Evolutionary conservation across 2,329 filamentous ascomycete species (phyloP), one percentile per base, ranked within the genome.

Genomic region (Cryphonectria nitschkei): DNA sequence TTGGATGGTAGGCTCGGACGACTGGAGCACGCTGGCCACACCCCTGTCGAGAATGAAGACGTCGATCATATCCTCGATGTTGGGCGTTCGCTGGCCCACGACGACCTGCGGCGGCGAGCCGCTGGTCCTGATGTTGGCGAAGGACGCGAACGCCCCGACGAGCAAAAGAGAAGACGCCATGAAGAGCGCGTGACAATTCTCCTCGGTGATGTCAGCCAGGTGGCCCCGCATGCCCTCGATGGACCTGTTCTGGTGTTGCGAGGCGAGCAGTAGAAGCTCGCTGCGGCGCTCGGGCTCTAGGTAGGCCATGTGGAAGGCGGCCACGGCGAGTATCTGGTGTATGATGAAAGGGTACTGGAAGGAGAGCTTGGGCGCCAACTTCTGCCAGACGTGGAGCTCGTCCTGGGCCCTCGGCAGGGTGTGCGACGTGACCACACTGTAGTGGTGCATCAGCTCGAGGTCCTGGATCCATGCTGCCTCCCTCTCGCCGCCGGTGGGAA

Each of bases 401-500:
- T 78, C 74, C 39, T 72, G 67, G 9, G 77, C 76, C 7, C 79
- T 74, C 0, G 80, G 80, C 9, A 81, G 70, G 1, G 79, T 79
- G 8, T 75, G 68, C 63, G 74, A 79, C 0, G 79, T 71, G 19
- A 58, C 58, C 2, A 73, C 73, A 22, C 46, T 68, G 56, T 74
- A 80, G 58, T 81, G 79, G 46, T 80, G 77, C 61, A 79, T 79
- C 16, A 80, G 69, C 58, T 81, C 80, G 8, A 81, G 70, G 68
- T 81, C 80, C 67, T 79, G 80, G 5, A 78, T 79, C 66, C 80
- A 81, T 11, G 70, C 70, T 11, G 70, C 67, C 62, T 71, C 70
- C 32, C 66, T 60, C 67, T 71, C 66, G 54, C 67, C 62, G 52
- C 70, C 67, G 43, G 69, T 54, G 9, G 70, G 70, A 6, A 69